A percentile compares a stretch with the other conserved stretches of the same genome.
Conservation (phyloP, 768 basidiomycete species). For the Collybiopsis confluens region DNA sequence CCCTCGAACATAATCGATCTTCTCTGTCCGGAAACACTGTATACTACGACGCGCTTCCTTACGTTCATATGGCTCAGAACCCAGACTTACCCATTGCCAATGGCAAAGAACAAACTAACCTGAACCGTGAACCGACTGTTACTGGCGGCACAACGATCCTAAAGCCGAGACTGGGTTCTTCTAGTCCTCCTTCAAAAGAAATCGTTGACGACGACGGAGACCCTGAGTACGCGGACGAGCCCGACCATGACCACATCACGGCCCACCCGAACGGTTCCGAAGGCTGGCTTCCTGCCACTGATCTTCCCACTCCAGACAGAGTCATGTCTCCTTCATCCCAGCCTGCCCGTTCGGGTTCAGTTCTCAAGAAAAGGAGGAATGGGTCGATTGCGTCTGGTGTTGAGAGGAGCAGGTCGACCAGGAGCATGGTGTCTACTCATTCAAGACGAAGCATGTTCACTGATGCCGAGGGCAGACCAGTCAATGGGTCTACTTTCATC, state of each 20-base stretch:
- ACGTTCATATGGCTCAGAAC: slow-evolving; percentile 3
- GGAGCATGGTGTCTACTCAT: slow-evolving; percentile 14
- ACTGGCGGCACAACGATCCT: neutral
- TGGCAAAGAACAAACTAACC: neutral
- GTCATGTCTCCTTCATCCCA: neutral
- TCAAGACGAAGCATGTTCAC: slow-evolving; percentile 31
- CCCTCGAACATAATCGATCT: neutral
- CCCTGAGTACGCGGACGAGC: neutral
- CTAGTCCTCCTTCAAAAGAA: neutral
- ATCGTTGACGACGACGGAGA: neutral
- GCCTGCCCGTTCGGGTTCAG: neutral
- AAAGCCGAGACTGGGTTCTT: neutral
- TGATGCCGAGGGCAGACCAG: slow-evolving; percentile 25
- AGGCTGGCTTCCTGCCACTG: slow-evolving; percentile 8
- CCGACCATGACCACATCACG: neutral
- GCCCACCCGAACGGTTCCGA: slow-evolving; percentile 8
- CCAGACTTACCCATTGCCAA: neutral
- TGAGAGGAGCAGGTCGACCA: neutral
- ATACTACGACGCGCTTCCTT: slow-evolving; percentile 4
- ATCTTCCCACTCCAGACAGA: slow-evolving; percentile 1
- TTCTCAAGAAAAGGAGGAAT: slow-evolving; percentile 4
- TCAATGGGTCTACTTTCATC: slow-evolving; percentile 40
- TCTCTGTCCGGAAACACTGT: neutral
- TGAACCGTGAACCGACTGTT: slow-evolving; percentile 3
- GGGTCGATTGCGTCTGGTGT: neutral